Evolutionary conservation across 768 basidiomycete species (phyloP), one percentile per base, ranked within the genome.

Genomic region (Tulasnella sp.): DNA sequence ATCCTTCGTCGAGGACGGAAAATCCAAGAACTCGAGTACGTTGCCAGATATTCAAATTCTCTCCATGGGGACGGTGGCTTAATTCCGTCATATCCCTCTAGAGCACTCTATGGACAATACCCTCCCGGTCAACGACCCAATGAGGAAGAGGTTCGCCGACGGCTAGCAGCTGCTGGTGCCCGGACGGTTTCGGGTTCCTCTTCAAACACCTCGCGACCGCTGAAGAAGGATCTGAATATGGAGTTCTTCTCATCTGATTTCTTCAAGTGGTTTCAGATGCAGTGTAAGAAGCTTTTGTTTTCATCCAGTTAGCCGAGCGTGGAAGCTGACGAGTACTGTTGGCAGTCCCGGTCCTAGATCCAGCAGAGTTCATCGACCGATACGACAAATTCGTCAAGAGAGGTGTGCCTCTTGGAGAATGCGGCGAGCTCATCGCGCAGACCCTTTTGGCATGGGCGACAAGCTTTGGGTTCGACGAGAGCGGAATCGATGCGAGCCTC

Each of bases 171-270:
- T 14, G 58, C 29, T 4, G 58, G 58, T 12, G 22, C 58, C 4
- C 9, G 69, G 17, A 70, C 29, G 2, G 36, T 70, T 2, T 64
- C 58, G 12, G 58, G 29, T 25, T 64, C 58, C 29, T 70, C 69
- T 70, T 36, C 69, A 34, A 14, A 64, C 14, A 34, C 25, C 29
- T 31, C 31, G 9, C 58, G 58, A n/a, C 29, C 58, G 31, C 6
- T 15, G 58, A 64, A 17, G 31, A 70, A 36, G 69, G 37, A 70
- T 4, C 29, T 70, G 5, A 70, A 15, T 17, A 70, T 70, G 69
- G 89, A 93, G 71, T 97, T 97, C 82, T 93, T 97, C 81, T 85
- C 85, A 38, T 95, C 93, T 6, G 86, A 90, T 0, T 97, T 96
- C 84, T 97, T 93, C 86, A 85, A 86, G 42, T 89, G 91, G 84